phyloP scores from a whole-genome alignment of 2,329 filamentous ascomycete genomes.

The Colletotrichum gloeosporioides region DNA sequence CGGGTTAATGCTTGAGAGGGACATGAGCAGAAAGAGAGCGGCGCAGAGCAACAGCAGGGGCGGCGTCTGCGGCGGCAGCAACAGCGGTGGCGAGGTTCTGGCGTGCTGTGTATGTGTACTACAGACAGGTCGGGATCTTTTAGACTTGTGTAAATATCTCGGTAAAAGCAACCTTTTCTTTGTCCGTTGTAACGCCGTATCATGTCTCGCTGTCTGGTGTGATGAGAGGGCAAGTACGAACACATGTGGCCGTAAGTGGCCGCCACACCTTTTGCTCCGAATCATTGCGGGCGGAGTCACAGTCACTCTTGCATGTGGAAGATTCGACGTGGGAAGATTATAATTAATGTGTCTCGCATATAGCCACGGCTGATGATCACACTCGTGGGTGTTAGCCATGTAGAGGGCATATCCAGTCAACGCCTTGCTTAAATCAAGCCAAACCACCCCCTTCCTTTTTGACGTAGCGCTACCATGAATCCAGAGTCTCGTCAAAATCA shows the following conservation, averaged over 20 bases:
- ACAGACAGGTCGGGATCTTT: constrained; percentile 16
- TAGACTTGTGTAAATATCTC: constrained; percentile 22
- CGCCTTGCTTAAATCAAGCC: constrained; percentile 8
- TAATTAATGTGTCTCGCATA: not conserved
- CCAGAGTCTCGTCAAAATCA: not conserved
- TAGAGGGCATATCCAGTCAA: not conserved
- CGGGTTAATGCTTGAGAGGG: not conserved
- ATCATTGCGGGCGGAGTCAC: not conserved
- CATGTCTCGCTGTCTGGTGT: not conserved
- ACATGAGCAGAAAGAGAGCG: not conserved
- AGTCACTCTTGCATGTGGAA: not conserved
- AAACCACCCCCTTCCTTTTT: not conserved
- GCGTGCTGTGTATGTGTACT: constrained; percentile 17
- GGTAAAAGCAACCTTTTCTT: constrained; percentile 21
- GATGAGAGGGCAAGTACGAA: not conserved
- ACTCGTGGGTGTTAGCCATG: not conserved
- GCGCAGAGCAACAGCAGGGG: not conserved
- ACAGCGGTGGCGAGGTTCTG: not conserved
- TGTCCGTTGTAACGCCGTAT: not conserved
- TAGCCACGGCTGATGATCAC: not conserved
- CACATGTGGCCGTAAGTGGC: not conserved
- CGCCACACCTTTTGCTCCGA: not conserved
- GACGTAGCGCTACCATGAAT: not conserved
- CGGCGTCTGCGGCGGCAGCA: not conserved
- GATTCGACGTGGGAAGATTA: not conserved